Percentiles rank a stretch among this genome's conserved stretches.
phyloP scores from a whole-genome alignment of 768 basidiomycete species.

The Amanita subjunquillea region DNA sequence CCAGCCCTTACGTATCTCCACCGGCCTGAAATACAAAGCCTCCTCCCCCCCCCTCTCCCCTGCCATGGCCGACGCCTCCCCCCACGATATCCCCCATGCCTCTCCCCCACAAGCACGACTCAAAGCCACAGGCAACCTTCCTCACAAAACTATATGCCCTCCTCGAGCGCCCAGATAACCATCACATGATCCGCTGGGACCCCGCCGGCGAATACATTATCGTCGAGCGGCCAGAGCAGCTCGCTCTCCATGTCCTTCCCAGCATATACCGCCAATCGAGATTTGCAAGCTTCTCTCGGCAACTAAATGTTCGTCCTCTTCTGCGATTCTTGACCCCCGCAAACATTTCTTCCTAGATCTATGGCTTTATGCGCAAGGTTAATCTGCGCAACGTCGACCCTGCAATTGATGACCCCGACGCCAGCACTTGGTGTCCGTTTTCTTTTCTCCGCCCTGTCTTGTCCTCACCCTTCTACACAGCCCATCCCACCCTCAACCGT shows the following conservation, averaged over 20 bases:
- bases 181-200: constrained; percentile 97
- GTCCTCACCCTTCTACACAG: constrained; percentile 25
- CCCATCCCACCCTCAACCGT: constrained; percentile 86
- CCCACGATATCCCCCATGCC: constrained; percentile 20
- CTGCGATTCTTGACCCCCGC: constrained; percentile 17
- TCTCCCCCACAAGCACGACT: constrained; percentile 52
- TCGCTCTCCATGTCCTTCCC: constrained; percentile 88
- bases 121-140: constrained; percentile 90
- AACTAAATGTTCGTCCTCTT: constrained; percentile 74
- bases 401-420: constrained; percentile 91
- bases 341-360: constrained; percentile 52
- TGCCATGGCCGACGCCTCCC: constrained; percentile 19
- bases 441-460: neutral
- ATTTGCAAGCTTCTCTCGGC: constrained; percentile 95
- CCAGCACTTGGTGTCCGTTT: constrained; percentile 90
- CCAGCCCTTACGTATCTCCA: constrained; percentile 34
- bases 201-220: constrained; percentile 90
- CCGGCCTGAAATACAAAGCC: constrained; percentile 18
- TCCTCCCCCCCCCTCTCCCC: constrained; percentile 29
- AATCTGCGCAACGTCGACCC: constrained; percentile 93
- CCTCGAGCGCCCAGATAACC: constrained; percentile 85
- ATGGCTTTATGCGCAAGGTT: constrained; percentile 98
- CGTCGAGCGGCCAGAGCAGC: constrained; percentile 87
- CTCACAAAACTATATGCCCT: constrained; percentile 93
- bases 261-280: constrained; percentile 93